Evolutionary conservation across 371 early-diverging fungal species (phyloP), one percentile per base, ranked within the genome.

Genomic region (Mortierella sp.): DNA sequence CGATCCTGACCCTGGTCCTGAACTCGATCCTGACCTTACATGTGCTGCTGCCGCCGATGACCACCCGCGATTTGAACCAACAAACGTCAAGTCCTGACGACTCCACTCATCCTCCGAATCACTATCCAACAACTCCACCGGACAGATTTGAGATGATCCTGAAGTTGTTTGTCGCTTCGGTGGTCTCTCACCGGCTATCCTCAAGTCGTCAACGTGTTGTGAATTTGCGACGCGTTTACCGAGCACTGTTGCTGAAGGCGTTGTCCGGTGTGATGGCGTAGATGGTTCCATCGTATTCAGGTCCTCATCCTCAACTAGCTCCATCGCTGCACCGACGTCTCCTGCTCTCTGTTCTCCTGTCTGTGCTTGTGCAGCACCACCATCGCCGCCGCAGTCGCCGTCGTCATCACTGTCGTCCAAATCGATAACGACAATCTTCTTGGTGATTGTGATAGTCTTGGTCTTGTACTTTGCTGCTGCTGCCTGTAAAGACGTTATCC

Each of bases 81-180:
- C 35, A 63, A 35, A 35, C 10, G 68, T 27, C n/a, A 35, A 32
- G 5, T 54, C 46, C 14, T 51, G 12, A 38, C 18, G 1, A n/a
- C 27, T 49, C 56, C 41, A 65, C n/a, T 75, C 75, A 8, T 27
- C 55, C 2, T 81, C 81, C 1, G 81, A 74, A 10, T 81, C 81
- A 46, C 81, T 74, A 18, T 76, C 81, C 27, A 76, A 49, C 8
- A 68, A 10, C 24, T 76, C 81, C 8, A 81, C 70, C 24, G 81
- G 81, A 44, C 49, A 73, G 2, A 71, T 48, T 32, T 58, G 43
- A 1, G 81, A 81, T 1, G 81, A 81, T 49, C 81, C 81, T 1
- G 74, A 18, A 24, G 32, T 32, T 3, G 21, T 24, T 3, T 14
- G 27, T 38, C 68, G 55, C 43, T 14, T 48, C 4, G 76, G 55